phyloP scores from a whole-genome alignment of 306 rosid species.

The Prunus mume region DNA sequence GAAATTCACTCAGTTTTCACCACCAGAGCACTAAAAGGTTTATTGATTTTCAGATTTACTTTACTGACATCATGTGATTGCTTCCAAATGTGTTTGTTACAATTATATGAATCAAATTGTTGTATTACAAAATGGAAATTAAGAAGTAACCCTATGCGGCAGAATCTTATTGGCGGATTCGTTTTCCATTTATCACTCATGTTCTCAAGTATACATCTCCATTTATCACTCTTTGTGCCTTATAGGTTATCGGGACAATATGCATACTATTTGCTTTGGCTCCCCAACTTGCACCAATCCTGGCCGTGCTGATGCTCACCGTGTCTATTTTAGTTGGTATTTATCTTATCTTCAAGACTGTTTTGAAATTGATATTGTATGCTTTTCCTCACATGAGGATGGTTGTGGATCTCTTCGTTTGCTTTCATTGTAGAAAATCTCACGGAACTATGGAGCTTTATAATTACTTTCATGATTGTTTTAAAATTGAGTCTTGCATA shows the following conservation, averaged over 20 bases:
- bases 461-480: background rate
- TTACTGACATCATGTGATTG: background rate
- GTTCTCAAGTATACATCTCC: conserved; percentile 14
- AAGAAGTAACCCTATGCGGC: conserved; percentile 1
- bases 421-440: background rate
- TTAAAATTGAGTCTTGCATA: background rate
- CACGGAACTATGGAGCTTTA: background rate
- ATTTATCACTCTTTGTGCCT: conserved; percentile 17
- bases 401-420: background rate
- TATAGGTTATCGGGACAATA: conserved; percentile 80
- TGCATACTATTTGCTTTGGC: conserved; percentile 74
- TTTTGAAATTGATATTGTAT: background rate
- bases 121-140: conserved; percentile 1
- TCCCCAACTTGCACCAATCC: conserved; percentile 93
- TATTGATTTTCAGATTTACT: background rate
- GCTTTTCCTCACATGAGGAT: background rate
- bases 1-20: background rate
- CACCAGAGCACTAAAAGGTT: background rate
- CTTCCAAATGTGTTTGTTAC: background rate
- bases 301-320: conserved; percentile 64
- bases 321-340: conserved; percentile 87
- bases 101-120: background rate
- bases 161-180: conserved; percentile 7
- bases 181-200: conserved; percentile 26
- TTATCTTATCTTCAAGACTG: conserved; percentile 7